A percentile compares a stretch with the other conserved stretches of the same genome.
Conservation (phyloP, 2,329 filamentous ascomycete species). For the Aspergillus latus region DNA sequence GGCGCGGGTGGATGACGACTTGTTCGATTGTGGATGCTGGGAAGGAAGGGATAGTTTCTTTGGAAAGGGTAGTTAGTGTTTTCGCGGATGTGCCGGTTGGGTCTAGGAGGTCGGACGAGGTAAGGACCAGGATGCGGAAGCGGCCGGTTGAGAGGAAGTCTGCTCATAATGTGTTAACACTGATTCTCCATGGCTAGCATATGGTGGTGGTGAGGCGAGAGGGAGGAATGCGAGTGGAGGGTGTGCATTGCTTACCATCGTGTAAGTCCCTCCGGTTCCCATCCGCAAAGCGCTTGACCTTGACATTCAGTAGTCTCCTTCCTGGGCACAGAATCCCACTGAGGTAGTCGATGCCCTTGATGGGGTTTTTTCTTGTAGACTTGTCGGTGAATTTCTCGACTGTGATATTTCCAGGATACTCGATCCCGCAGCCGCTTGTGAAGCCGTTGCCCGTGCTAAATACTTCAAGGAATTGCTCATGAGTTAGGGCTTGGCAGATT, state of each 20-base stretch:
- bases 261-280: constrained; percentile 37
- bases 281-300: constrained; percentile 39
- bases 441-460: constrained; percentile 41
- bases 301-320: constrained; percentile 36
- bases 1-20: constrained; percentile 36
- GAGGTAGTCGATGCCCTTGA: constrained; percentile 36
- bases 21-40: constrained; percentile 33
- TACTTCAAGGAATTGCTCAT: constrained; percentile 38
- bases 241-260: constrained; percentile 28
- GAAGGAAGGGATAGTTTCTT: constrained; percentile 26
- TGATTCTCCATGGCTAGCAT: no score
- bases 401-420: constrained; percentile 34
- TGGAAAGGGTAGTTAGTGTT: constrained; percentile 25
- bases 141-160: constrained; percentile 41
- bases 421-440: constrained; percentile 42
- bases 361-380: constrained; percentile 21
- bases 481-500: constrained; percentile 29
- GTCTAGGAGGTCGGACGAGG: constrained; percentile 37
- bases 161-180: constrained; percentile 11
- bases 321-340: constrained; percentile 37
- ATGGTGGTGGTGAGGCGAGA: no score
- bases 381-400: constrained; percentile 24
- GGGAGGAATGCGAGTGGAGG: neutral
- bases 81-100: constrained; percentile 28
- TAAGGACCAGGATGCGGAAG: constrained; percentile 38